A percentile compares a stretch with the other conserved stretches of the same genome.
Conservation (phyloP, 179 eudicot genomes). For the Beta corolliflora region DNA sequence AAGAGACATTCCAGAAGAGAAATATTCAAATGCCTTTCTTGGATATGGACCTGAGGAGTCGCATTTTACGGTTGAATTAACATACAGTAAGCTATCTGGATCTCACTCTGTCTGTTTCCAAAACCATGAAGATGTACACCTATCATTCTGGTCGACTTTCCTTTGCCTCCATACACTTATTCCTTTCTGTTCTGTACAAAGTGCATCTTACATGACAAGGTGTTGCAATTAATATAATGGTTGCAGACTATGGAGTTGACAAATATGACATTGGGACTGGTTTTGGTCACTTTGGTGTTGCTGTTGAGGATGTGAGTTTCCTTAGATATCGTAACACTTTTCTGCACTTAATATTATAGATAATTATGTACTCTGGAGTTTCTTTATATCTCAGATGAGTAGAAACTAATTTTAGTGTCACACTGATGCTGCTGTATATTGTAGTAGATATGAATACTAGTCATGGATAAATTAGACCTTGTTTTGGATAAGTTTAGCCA, state of each 20-base stretch:
- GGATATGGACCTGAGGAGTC: constrained; percentile 69
- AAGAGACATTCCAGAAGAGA: constrained; percentile 64
- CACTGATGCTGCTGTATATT: background rate
- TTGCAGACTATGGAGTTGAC: constrained; percentile 64
- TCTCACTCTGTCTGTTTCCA: background rate
- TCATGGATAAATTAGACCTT: background rate
- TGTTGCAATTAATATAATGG: background rate
- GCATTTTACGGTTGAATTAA: constrained; percentile 57
- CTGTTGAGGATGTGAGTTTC: constrained; percentile 57
- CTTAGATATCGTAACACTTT: background rate
- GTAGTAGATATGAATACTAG: background rate
- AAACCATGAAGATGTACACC: background rate
- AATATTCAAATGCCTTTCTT: constrained; percentile 61
- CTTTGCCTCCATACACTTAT: background rate
- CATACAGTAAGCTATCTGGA: constrained; percentile 50
- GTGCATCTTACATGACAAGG: constrained; percentile 10
- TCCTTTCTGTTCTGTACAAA: background rate
- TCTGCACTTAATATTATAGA: background rate
- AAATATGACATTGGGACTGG: constrained; percentile 68
- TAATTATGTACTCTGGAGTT: background rate
- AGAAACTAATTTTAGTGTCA: background rate
- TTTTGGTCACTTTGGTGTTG: constrained; percentile 66
- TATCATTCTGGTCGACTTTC: background rate
- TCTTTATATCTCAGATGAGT: background rate
- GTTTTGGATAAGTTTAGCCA: background rate